Evolutionary conservation across 140 eudicot genomes (phyloP).

Genomic region (Senecio squalidus): DNA sequence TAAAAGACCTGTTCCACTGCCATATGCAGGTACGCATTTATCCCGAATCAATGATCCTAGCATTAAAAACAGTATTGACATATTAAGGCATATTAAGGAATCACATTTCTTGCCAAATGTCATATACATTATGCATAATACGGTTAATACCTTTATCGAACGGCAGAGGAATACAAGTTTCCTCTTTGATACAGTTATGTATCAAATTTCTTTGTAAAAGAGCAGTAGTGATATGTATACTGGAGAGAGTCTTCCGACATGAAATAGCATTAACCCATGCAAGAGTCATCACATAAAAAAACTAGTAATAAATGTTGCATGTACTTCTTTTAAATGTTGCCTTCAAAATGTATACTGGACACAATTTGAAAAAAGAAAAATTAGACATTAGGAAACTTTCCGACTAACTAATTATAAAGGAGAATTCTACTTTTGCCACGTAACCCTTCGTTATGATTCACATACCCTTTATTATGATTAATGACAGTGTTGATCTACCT

Average conservation of each 20-base stretch:
- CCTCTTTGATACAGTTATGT: neutral
- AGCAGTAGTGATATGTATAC: neutral
- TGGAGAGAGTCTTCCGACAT: constrained; percentile 18
- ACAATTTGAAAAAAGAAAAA: constrained; percentile 7
- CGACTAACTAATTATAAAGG: no score
- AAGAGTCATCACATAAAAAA: constrained; percentile 18
- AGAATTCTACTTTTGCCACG: no score
- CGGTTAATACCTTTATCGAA: constrained; percentile 22
- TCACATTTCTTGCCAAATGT: neutral
- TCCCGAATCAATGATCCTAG: constrained; percentile 27
- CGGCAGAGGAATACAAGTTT: constrained; percentile 7
- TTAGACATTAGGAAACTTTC: neutral
- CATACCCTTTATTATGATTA: no score
- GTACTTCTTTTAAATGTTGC: constrained; percentile 1
- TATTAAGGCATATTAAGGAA: neutral
- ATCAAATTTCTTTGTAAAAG: constrained; percentile 19
- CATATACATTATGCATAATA: neutral
- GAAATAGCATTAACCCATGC: constrained; percentile 29
- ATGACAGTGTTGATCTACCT: no score
- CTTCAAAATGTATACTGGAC: constrained; percentile 11
- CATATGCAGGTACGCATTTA: constrained; percentile 9
- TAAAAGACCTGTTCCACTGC: constrained; percentile 1
- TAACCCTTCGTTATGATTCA: no score
- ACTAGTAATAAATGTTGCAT: neutral
- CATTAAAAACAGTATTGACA: constrained; percentile 8